Evolutionary conservation across 495 filamentous ascomycete genomes (phyloP), one percentile per base, ranked within the genome.

Genomic region (Penicillium robsamsonii): DNA sequence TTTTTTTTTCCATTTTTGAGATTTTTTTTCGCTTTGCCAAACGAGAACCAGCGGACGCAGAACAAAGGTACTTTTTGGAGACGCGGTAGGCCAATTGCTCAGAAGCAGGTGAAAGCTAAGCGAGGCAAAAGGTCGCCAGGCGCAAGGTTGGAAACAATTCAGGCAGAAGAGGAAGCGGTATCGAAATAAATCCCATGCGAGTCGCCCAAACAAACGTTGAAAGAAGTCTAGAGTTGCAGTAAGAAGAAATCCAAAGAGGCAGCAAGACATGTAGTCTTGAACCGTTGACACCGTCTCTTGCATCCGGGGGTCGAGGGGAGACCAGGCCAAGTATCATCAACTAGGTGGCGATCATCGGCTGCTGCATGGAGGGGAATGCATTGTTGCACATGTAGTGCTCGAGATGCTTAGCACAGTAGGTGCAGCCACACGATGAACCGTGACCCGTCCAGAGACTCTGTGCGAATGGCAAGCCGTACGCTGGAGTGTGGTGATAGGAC

Each of bases 341-440:
- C 62, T 61, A 73, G 54, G 60, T 65, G 57, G 79, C 70, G 53
- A 77, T 50, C 58, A 79, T 70, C 30, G 89, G 76, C 70, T 89
- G 76, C 68, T 89, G 88, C 62, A 80, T 67, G 18, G 84, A 70
- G 60, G 84, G 70, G 55, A 76, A 90, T 44, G 75, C 75, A 46
- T 79, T 79, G 46, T 78, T 74, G 65, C 81, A 81, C 63, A 91
- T 84, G 65, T 91, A 90, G 17, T 81, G 71, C 35, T 84, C 81
- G 29, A 84, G 68, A 54, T 86, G 81, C 57, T 82, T 85, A 10
- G 75, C 71, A 70, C 89, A 93, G 51, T 84, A 81, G 46, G 74
- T 67, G 68, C 90, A 94, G 55, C 76, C 79, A 67, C 89, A 94
- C 18, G 86, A 88, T 29, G 80, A 78, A 44, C 79, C 80, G 62